Percentiles rank a stretch among this genome's conserved stretches.
phyloP scores from a whole-genome alignment of 2,329 filamentous ascomycete genomes.

The Phialemoniopsis sp. region DNA sequence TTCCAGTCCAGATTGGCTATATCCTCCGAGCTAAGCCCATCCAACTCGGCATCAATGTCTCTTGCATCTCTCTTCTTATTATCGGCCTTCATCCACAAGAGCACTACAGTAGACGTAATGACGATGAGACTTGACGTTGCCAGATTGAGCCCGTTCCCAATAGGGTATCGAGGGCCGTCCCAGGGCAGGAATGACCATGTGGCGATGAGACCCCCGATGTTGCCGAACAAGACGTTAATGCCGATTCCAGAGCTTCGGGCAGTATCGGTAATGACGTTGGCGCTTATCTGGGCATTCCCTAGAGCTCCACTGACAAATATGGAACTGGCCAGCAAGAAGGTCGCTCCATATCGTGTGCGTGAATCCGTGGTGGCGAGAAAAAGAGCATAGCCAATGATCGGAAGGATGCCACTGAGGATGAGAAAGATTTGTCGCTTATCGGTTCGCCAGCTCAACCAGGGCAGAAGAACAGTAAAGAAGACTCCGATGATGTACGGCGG shows the following conservation, averaged over 20 bases:
- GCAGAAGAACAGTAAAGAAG: constrained; percentile 54
- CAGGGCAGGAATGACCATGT: constrained; percentile 59
- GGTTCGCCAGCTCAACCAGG: constrained; percentile 51
- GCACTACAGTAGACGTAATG: no score
- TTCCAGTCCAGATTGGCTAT: constrained; percentile 60
- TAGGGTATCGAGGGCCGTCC: constrained; percentile 59
- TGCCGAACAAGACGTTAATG: constrained; percentile 62
- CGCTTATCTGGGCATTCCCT: constrained; percentile 59
- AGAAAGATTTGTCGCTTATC: constrained; percentile 56
- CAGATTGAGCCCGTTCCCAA: constrained; percentile 66
- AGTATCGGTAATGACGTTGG: constrained; percentile 64
- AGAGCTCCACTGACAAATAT: constrained; percentile 59
- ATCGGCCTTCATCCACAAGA: constrained; percentile 56
- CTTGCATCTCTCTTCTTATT: constrained; percentile 50
- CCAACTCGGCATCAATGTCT: constrained; percentile 50
- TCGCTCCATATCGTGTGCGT: constrained; percentile 58
- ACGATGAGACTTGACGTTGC: constrained; percentile 52
- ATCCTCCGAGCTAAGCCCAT: constrained; percentile 43
- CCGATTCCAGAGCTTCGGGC: constrained; percentile 58
- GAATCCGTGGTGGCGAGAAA: constrained; percentile 51
- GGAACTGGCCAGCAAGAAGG: constrained; percentile 59
- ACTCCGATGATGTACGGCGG: constrained; percentile 63
- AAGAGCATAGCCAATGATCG: constrained; percentile 64
- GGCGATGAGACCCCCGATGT: constrained; percentile 47
- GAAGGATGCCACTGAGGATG: constrained; percentile 46